Evolutionary conservation across 345 rosid species (phyloP).

Genomic region (Nephelium lappaceum): DNA sequence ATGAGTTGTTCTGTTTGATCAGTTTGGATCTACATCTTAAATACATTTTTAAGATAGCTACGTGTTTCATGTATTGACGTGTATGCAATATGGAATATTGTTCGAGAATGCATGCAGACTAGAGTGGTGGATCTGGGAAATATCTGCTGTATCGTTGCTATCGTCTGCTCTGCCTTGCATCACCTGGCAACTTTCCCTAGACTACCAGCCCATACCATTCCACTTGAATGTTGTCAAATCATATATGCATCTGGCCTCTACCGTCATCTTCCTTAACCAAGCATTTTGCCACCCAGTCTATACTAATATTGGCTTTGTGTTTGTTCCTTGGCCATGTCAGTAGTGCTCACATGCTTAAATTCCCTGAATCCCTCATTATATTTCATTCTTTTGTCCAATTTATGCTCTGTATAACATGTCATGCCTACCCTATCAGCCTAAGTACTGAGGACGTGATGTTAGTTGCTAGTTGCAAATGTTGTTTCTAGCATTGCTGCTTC

Average conservation of each 20-base stretch:
- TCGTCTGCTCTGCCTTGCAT: not conserved
- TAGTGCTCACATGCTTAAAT: not conserved
- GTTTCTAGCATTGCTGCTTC: not conserved
- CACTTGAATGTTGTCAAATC: not conserved
- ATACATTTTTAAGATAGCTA: not conserved
- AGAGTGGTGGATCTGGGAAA: too few species aligned
- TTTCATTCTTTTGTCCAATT: not conserved
- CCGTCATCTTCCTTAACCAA: not conserved
- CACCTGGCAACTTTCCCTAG: not conserved
- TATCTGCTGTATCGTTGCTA: not conserved
- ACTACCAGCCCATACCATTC: not conserved
- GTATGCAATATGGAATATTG: not conserved
- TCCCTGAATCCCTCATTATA: not conserved
- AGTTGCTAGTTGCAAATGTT: not conserved
- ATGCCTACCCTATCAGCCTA: not conserved
- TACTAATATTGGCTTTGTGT: not conserved
- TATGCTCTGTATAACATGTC: not conserved
- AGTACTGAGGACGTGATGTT: not conserved
- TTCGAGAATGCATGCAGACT: too few species aligned
- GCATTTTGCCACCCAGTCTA: not conserved
- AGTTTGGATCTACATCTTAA: constrained; percentile 4
- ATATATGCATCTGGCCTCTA: not conserved
- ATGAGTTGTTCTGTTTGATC: not conserved
- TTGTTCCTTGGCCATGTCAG: not conserved
- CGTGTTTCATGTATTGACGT: not conserved